Conservation (phyloP, 495 filamentous ascomycete genomes). For the Podospora fimiseda region DNA sequence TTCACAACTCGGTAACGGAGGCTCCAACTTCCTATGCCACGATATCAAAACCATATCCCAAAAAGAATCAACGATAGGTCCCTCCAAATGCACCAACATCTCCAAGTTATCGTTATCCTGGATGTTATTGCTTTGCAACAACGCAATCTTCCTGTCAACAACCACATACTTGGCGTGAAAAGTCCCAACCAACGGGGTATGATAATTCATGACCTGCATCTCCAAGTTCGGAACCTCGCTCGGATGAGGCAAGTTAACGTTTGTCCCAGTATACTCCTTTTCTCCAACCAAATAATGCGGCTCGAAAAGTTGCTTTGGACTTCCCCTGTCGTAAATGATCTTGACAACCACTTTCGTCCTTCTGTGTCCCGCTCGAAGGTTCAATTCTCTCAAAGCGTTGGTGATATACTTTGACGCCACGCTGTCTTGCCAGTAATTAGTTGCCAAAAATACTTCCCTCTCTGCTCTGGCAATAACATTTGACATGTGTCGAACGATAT, state of each 20-base stretch:
- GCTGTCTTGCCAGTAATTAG: conserved; percentile 68
- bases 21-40: conserved; percentile 59
- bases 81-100: conserved; percentile 75
- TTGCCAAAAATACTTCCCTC: conserved; percentile 65
- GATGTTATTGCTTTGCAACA: conserved; percentile 71
- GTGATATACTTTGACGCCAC: conserved; percentile 59
- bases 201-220: conserved; percentile 67
- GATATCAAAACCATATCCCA: conserved; percentile 68
- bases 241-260: conserved; percentile 53
- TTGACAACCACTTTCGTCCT: conserved; percentile 59
- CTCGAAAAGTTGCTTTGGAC: conserved; percentile 55
- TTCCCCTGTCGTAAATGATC: conserved; percentile 68
- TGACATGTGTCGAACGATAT: conserved; percentile 66
- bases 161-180: conserved; percentile 75
- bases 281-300: conserved; percentile 54
- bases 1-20: conserved; percentile 48
- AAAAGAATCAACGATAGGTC: conserved; percentile 66
- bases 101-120: conserved; percentile 73
- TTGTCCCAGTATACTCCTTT: conserved; percentile 49
- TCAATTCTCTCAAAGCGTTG: conserved; percentile 63
- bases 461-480: conserved; percentile 69
- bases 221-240: conserved; percentile 65
- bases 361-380: conserved; percentile 53
- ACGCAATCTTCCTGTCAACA: conserved; percentile 60
- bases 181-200: conserved; percentile 65